Evolutionary conservation across 129 eudicot species (phyloP).

Genomic region (Chrysanthemum lavandulifolium): DNA sequence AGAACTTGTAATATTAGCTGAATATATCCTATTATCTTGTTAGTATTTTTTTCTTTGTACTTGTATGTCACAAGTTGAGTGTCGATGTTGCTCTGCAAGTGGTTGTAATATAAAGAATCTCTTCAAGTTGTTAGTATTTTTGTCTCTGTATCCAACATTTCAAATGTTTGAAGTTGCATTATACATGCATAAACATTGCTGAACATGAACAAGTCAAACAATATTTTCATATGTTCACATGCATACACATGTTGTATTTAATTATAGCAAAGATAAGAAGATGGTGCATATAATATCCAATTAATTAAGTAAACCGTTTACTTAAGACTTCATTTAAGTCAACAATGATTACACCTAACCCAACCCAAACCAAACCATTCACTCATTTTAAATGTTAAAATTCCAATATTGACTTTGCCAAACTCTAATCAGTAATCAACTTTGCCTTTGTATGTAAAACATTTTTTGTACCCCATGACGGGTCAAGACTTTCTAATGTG

Average conservation of each 20-base stretch:
- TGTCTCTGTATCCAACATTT: too few relatives aligned
- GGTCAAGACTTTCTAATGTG: too few relatives aligned
- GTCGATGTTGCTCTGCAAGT: background rate
- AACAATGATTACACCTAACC: conserved; percentile 18
- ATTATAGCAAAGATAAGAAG: background rate
- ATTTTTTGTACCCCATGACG: too few relatives aligned
- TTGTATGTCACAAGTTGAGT: background rate
- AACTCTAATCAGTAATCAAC: background rate
- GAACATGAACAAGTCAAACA: background rate
- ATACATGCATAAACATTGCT: background rate
- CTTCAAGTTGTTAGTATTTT: too few relatives aligned
- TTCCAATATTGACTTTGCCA: background rate
- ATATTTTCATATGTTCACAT: background rate
- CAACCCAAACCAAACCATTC: conserved; percentile 11
- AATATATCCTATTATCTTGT: too few relatives aligned
- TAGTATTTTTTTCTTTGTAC: background rate
- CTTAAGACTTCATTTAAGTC: conserved; percentile 19
- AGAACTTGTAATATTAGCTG: background rate
- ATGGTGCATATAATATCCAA: too few relatives aligned
- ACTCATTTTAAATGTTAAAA: background rate
- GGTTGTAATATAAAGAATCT: too few relatives aligned
- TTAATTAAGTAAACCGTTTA: background rate
- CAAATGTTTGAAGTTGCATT: background rate
- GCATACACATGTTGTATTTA: background rate
- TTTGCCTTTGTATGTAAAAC: too few relatives aligned